Base-by-base conservation (phyloP, 1,139 yeast species). In the Suhomyces bribrorum region DNA sequence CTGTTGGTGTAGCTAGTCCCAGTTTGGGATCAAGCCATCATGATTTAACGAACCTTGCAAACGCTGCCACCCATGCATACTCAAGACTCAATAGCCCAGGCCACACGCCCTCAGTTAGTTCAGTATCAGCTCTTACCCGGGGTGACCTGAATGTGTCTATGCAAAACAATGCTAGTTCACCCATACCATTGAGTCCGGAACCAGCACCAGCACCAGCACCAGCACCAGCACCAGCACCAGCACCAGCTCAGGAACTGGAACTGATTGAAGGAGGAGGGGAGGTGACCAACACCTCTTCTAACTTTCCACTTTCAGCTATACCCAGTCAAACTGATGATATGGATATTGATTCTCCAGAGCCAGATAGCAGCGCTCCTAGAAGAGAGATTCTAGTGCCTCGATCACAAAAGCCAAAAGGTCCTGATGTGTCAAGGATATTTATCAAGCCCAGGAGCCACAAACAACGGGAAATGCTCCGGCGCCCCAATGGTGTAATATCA, bases 341-440 rank as follows among this genome's bases (percentile, higher is more conserved):
- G 29, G 29, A 26, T 5, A 26, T 26, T 3, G 29, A 26, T 6
- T 9, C 20, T 26, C 17, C 14, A 7, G 15, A 1, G n/a, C n/a
- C n/a, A 14, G 29, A 26, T 4, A 4, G 12, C 6, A 14, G 7
- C 16, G 11, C 23, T 20, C 3, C 23, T 5, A 14, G 15, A 14
- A 26, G 29, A 26, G 29, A 26, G n/a, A 14, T 13, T 9, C 16
- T 14, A 17, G 32, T 23, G 3, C 32, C 15, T 29, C 32, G 9
- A 3, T n/a, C 14, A 27, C 31, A 16, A 7, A 28, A 28, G n/a
- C 15, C 23, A 7, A 12, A 15, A n/a, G 15, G 24, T 16, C 22
- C 31, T 20, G 24, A 17, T 7, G 18, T 23, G 15, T 23, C 38
- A 26, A 31, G 9, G 14, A 31, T 36, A 12, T 36, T 36, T 20